Evolutionary conservation across 495 filamentous ascomycete genomes (phyloP), one percentile per base, ranked within the genome.

Genomic region (Podospora sp.): DNA sequence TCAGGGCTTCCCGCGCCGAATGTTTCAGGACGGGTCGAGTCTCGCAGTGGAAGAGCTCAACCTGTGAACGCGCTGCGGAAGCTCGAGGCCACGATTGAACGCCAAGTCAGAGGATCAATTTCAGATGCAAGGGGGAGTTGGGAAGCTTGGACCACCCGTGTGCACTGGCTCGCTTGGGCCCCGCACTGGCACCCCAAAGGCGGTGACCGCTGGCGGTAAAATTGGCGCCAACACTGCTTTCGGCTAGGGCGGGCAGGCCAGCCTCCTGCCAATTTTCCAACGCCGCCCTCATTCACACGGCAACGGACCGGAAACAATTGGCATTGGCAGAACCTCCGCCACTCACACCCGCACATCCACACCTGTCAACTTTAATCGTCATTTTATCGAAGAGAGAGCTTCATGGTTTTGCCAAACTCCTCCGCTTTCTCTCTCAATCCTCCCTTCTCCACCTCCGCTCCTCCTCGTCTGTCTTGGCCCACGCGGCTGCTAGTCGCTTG

Each of bases 171-270:
- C 52, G 52, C 52, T 55, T 55, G 52, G 52, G 52, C 52, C 52
- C 24, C 20, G 52, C 52, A 26, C 6, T 24, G 52, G 24, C 52
- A 55, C 20, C 24, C 26, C 40, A 35, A 53, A 63, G 52, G 68
- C 72, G 70, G 70, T 72, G 63, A 59, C 36, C 16, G 55, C 6
- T 16, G 70, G 68, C 65, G 40, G 49, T 60, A 69, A 61, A 6
- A 9, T 40, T n/a, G 4, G 29, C 50, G 29, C 49, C 21, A 56
- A 26, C 11, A 35, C 25, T 63, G 53, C 33, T 72, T 69, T n/a
- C 8, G 62, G 65, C 24, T 74, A 71, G 73, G 63, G 65, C 50
- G 67, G 64, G 60, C 67, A 65, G 70, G 68, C 75, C 72, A 74
- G 33, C 72, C 75, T 69, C 72, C 63, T 72, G 65, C 60, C 66